Base-by-base conservation (phyloP, 768 basidiomycete genomes). In the Collybiopsis confluens region DNA sequence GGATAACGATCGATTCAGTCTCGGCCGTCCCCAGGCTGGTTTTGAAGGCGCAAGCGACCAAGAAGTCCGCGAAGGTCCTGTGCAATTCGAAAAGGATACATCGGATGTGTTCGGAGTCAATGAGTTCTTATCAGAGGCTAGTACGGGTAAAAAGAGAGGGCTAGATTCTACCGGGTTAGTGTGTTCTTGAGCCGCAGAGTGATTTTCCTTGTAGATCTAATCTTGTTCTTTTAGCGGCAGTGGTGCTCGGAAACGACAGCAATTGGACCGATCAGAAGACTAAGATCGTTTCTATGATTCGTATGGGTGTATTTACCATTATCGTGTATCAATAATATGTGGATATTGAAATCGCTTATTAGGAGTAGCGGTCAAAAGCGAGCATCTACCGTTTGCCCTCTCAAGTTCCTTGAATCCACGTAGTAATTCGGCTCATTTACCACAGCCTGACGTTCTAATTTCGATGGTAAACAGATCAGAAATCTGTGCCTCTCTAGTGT, bases 61-160 rank as follows among this genome's bases (percentile, higher is more conserved):
- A 65, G 93, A 94, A 65, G 77, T 88, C 24, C 74, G 86, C 53
- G 90, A 92, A 62, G 97, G 97, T 1, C 97, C 97, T 21, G 97
- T 99, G 38, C 93, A 98, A 64, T 99, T 99, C 64, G 97, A 99
- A 76, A 97, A 98, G 74, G 96, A 99, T 64, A 85, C 88, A 1
- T 81, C 85, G n/a, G 96, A 98, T 78, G 92, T 98, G 18, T 98
- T 98, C 65, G 96, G 96, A 58, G 77, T 98, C 58, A 90, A 97
- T 70, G 86, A 96, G 67, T 98, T 99, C 76, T 79, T 98, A 76
- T 92, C 98, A 66, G 92, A 94, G 68, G 97, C 96, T 16, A 97
- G 92, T 79, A 86, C 86, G 21, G 96, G 94, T n/a, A 84, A 85
- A 69, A 96, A 96, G 74, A 76, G 93, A 57, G 91, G 90, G 13